phyloP scores from a whole-genome alignment of 495 filamentous ascomycete genomes.

The Entonaema liquescens region DNA sequence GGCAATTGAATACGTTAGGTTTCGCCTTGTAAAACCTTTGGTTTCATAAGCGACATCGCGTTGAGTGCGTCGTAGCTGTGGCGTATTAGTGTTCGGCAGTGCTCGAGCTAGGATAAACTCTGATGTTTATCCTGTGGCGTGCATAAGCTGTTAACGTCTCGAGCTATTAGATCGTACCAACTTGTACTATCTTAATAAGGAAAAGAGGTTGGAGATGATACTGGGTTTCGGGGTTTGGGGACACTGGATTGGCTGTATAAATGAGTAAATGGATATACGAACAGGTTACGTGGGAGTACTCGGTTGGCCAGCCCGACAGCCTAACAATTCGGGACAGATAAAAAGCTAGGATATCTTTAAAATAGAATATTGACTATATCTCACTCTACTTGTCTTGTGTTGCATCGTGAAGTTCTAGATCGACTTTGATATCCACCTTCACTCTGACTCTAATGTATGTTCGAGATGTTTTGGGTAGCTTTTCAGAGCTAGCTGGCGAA shows the following conservation, averaged over 20 bases:
- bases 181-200: conserved; percentile 20
- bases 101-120: conserved; percentile 25
- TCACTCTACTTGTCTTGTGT: neutral
- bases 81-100: neutral
- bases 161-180: conserved; percentile 14
- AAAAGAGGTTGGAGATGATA: conserved; percentile 2
- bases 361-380: neutral
- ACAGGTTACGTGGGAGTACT: conserved; percentile 20
- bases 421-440: neutral
- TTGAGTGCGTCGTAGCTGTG: conserved; percentile 34
- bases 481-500: neutral
- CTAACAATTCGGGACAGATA: conserved; percentile 7
- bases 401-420: neutral
- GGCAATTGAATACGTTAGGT: conserved; percentile 35
- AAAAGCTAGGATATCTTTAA: conserved; percentile 21
- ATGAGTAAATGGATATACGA: conserved; percentile 24
- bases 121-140: conserved; percentile 15
- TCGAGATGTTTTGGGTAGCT: neutral
- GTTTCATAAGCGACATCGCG: conserved; percentile 16
- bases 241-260: neutral
- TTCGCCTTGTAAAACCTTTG: conserved; percentile 3
- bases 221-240: neutral
- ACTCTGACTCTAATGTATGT: neutral
- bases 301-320: neutral
- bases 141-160: conserved; percentile 6